A percentile compares a stretch with the other conserved stretches of the same genome.
Evolutionary conservation across 179 eudicot genomes (phyloP).

Genomic region (Corrigiola litoralis): DNA sequence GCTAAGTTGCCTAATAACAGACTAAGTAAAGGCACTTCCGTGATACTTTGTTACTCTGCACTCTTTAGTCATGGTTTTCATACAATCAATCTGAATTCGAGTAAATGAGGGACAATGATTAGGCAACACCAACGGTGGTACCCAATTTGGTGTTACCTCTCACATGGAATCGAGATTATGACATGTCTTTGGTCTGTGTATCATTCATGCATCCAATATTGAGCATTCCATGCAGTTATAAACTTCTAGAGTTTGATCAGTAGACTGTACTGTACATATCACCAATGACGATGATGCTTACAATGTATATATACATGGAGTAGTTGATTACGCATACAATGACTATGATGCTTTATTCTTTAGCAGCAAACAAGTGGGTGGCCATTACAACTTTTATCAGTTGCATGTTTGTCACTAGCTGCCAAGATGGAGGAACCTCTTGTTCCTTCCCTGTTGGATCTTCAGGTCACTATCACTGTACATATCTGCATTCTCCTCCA

Average conservation of each 20-base stretch:
- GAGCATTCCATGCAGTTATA: too few species aligned
- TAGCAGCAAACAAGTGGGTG: slow-evolving; percentile 74
- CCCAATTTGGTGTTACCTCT: too few species aligned
- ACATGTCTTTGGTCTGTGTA: too few species aligned
- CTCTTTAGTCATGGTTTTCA: neutral
- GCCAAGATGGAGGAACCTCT: slow-evolving; percentile 98
- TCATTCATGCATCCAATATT: too few species aligned
- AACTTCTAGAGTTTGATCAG: too few species aligned
- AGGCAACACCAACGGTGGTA: too few species aligned
- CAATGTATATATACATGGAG: neutral
- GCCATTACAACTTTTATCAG: slow-evolving; percentile 83
- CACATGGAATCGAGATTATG: too few species aligned
- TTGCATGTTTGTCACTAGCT: slow-evolving; percentile 89
- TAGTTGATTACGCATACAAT: neutral
- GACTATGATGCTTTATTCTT: neutral
- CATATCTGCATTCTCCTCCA: neutral
- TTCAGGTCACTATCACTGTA: slow-evolving; percentile 55
- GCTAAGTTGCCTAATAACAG: neutral
- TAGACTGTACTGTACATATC: too few species aligned
- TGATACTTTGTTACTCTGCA: neutral
- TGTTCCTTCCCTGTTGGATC: slow-evolving; percentile 84
- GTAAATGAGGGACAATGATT: too few species aligned
- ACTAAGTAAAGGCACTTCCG: slow-evolving; percentile 10
- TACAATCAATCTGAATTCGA: neutral
- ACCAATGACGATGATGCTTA: neutral